phyloP scores from a whole-genome alignment of 352 stramenopile species.

The Pythium sukuiense region DNA sequence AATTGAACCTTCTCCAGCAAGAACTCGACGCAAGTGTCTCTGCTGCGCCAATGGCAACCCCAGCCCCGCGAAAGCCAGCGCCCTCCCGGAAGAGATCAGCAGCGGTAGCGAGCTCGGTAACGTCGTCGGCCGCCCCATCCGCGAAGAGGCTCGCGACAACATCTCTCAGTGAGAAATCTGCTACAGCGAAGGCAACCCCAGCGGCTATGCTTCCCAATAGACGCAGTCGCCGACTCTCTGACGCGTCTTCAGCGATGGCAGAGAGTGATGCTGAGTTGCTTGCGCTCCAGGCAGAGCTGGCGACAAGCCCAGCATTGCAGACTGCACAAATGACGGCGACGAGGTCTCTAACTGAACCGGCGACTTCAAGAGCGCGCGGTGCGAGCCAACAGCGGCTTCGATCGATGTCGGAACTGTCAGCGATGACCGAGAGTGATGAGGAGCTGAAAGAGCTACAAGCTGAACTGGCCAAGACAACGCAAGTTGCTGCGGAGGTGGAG shows the following conservation, averaged over 20 bases:
- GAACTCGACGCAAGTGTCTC: conserved; percentile 9
- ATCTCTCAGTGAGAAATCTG: background rate
- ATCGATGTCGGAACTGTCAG: conserved; percentile 23
- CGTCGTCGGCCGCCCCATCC: background rate
- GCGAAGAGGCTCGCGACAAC: background rate
- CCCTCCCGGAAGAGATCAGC: conserved; percentile 4
- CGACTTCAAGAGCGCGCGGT: background rate
- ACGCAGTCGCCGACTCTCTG: conserved; percentile 21
- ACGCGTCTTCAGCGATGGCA: conserved; percentile 21
- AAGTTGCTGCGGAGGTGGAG: background rate
- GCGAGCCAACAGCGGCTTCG: conserved; percentile 8
- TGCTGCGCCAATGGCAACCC: background rate
- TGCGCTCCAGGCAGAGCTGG: conserved; percentile 37
- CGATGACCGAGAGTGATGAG: conserved; percentile 32
- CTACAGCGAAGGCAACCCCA: background rate
- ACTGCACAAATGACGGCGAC: background rate
- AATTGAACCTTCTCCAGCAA: conserved; percentile 11
- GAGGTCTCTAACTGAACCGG: conserved; percentile 13
- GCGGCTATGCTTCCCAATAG: background rate
- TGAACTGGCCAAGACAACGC: conserved; percentile 22
- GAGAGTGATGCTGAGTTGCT: conserved; percentile 33
- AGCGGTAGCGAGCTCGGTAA: background rate
- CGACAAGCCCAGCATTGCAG: background rate
- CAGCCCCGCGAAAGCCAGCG: background rate
- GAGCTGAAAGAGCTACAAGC: conserved; percentile 35